Base-by-base conservation (phyloP, 768 basidiomycete species). In the Rhodotorula diobovata region DNA sequence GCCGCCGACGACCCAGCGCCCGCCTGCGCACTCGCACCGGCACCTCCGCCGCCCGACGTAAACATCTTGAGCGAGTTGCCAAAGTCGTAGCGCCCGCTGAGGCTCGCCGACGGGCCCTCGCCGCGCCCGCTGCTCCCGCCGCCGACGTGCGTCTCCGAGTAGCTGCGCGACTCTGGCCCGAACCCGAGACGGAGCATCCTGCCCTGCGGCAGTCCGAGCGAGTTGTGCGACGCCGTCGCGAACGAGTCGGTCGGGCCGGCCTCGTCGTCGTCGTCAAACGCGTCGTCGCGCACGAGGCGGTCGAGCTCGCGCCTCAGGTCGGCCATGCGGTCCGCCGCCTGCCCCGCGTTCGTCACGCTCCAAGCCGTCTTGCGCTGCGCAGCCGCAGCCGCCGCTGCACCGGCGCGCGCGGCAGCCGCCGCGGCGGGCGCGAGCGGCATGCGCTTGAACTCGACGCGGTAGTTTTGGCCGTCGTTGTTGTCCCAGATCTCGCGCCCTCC, bases 401-500 rank as follows among this genome's bases (percentile, higher is more conserved):
- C 41, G 2, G 66, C 43, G 0, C 61, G 23, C 4, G 34, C 45
- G 28, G 54, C n/a, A 25, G 21, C 50, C 32, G 63, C 30, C 23
- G 56, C 37, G 6, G 56, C 37, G 2, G 56, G 4, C 34, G 71
- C 57, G 32, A 65, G 60, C 8, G 70, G 61, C 20, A 76, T 74
- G 75, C 80, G 81, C 55, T 79, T 79, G 78, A 97, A 94, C 66
- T 83, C 85, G 65, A 90, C 85, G 58, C 86, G 82, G 80, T 95
- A 97, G 79, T 98, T 91, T 64, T 83, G 79, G 4, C 89, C 88
- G 35, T 76, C 79, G 78, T 96, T 95, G 82, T 91, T 94, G 80
- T 98, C 95, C 95, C 95, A 97, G 68, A 89, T 85, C 80, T 97
- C 93, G 74, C 83, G 81, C 0, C 89, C 90, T 10, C 81, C 86